A percentile compares a stretch with the other conserved stretches of the same genome.
These are phyloP conservation scores for Mucor sp. DNA, from an alignment of 371 early-diverging fungal species.

Conservation along the genomic window DNA sequence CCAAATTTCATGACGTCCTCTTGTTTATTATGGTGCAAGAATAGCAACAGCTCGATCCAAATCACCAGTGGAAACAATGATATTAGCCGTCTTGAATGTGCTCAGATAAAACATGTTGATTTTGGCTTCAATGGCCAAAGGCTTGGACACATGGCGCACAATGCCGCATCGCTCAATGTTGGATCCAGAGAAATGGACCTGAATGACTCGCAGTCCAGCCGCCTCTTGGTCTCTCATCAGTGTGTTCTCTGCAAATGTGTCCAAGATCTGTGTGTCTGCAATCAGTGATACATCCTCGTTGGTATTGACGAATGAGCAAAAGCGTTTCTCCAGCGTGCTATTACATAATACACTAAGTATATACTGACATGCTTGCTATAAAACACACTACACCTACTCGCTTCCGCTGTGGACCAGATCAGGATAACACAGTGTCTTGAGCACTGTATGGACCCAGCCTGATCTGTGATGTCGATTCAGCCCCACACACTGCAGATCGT, in stretches of 20 bases:
- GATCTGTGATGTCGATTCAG: slow-evolving; percentile 39
- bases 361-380: background rate
- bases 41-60: slow-evolving; percentile 37
- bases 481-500: slow-evolving; percentile 54
- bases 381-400: slow-evolving; percentile 14
- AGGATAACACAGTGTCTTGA: slow-evolving; percentile 57
- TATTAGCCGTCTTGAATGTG: slow-evolving; percentile 62
- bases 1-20: background rate
- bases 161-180: slow-evolving; percentile 60
- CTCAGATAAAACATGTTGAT: slow-evolving; percentile 64
- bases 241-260: slow-evolving; percentile 52
- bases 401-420: slow-evolving; percentile 27
- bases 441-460: slow-evolving; percentile 48
- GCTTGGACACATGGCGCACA: slow-evolving; percentile 59
- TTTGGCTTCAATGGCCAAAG: slow-evolving; percentile 44
- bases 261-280: slow-evolving; percentile 53
- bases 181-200: slow-evolving; percentile 57
- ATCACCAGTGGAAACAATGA: slow-evolving; percentile 50
- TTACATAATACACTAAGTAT: background rate
- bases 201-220: slow-evolving; percentile 53
- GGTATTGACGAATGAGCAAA: slow-evolving; percentile 63
- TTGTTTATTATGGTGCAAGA: slow-evolving; percentile 13
- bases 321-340: slow-evolving; percentile 28
- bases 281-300: slow-evolving; percentile 63
- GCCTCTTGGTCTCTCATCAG: slow-evolving; percentile 49